A percentile compares a stretch with the other conserved stretches of the same genome.
Conservation (phyloP, 768 basidiomycete species). For the Mycena kentingensis region DNA sequence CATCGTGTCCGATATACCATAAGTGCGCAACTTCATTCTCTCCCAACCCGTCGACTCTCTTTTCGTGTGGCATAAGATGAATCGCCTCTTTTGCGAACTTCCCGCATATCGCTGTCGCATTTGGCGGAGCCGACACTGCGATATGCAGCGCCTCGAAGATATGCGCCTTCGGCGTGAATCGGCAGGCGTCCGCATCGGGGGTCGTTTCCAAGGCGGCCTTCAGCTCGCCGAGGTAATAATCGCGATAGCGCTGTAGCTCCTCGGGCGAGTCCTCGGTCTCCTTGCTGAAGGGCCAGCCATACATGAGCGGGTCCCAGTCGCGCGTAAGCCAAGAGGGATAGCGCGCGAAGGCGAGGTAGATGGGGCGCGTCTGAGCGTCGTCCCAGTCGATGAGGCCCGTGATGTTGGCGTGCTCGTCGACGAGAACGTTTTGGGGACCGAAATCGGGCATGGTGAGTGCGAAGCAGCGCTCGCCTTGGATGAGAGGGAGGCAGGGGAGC, state of each 20-base stretch:
- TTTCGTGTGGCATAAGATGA: too few species aligned
- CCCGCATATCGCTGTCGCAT: too few species aligned
- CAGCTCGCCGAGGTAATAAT: conserved; percentile 11
- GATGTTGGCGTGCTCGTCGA: conserved; percentile 26
- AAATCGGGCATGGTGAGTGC: conserved; percentile 28
- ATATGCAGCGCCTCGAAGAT: too few species aligned
- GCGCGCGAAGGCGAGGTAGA: conserved; percentile 25
- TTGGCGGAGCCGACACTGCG: too few species aligned
- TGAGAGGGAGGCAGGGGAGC: conserved; percentile 23
- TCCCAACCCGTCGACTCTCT: too few species aligned
- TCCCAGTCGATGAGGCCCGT: conserved; percentile 34
- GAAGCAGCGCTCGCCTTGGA: conserved; percentile 28
- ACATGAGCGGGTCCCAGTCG: conserved; percentile 29
- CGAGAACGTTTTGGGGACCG: conserved; percentile 30
- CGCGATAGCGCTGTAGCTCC: conserved; percentile 10
- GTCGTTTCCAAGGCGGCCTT: too few species aligned
- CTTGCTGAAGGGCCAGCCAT: conserved; percentile 18
- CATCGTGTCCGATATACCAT: too few species aligned
- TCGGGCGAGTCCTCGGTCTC: conserved; percentile 16
- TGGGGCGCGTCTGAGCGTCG: conserved; percentile 18
- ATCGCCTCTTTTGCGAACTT: too few species aligned
- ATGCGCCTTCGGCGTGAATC: too few species aligned
- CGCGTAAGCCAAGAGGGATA: conserved; percentile 31
- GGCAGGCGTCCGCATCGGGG: too few species aligned
- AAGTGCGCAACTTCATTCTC: too few species aligned